Base-by-base conservation (phyloP, 257 asterid species). In the Solanum bukasovii region DNA sequence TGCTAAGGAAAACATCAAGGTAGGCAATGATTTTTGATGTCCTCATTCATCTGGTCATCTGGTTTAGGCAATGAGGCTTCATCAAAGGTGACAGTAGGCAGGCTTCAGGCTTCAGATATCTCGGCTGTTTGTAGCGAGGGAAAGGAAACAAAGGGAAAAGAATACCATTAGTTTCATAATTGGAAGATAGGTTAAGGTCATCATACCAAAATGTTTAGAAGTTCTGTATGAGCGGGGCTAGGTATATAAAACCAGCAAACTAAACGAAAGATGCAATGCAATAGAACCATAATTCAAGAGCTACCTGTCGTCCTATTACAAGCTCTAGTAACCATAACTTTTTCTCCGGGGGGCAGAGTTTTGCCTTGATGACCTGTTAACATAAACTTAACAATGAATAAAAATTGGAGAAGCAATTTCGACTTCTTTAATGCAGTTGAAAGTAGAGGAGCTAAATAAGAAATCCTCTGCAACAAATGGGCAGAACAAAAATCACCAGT, bases 21-120 rank as follows among this genome's bases (percentile, higher is more conserved):
- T 93, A 91, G 96, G 96, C 96, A 93, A 92, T 95, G 86, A 91
- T 87, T 93, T 90, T 93, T 94, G 92, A 93, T 92, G 93, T 91
- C 92, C 93, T 91, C 95, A 89, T 89, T 92, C 96, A 93, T 92
- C 98, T 92, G 98, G 95, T 90, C 99, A 92, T 94, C 99, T 83
- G 99, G 98, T 96, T 96, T 92, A 93, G 98, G 96, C 98, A 89
- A 89, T 94, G 93, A 92, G 98, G 98, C 95, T 94, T 95, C 96
- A 90, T 90, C 96, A 91, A 93, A 91, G 35, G 91, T 91, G 94
- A 93, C 88, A 72, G 90, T 91, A 92, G 98, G 96, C 90, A 95
- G 88, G 88, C 88, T 73, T 86, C 98, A 88, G 96, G 98, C 99
- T 93, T 93, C 99, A 93, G 92, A 91, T 92, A 92, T 92, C 95